phyloP scores from a whole-genome alignment of 2,329 filamentous ascomycete species.

The Trichoderma sp. region DNA sequence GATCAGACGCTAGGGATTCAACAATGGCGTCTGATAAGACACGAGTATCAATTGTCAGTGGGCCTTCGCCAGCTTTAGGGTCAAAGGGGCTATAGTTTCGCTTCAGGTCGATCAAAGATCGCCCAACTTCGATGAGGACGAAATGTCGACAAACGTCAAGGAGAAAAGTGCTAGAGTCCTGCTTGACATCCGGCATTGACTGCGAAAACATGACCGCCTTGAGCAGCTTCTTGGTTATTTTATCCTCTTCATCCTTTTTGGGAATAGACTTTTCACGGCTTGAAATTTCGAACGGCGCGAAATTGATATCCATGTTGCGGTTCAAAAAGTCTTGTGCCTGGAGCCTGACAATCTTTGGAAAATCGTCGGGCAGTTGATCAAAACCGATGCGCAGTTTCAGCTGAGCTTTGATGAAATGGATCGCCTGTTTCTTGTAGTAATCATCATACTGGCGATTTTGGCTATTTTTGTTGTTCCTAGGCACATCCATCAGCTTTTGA shows the following conservation, averaged over 20 bases:
- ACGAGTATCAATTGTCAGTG: slow-evolving; percentile 81
- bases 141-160: slow-evolving; percentile 86
- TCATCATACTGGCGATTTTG: slow-evolving; percentile 66
- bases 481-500: slow-evolving; percentile 78
- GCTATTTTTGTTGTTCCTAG: slow-evolving; percentile 59
- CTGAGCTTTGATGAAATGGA: slow-evolving; percentile 84
- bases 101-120: slow-evolving; percentile 78
- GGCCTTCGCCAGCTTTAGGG: slow-evolving; percentile 82
- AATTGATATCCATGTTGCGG: slow-evolving; percentile 70
- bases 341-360: slow-evolving; percentile 79
- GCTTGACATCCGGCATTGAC: slow-evolving; percentile 77
- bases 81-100: slow-evolving; percentile 78
- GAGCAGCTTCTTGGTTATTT: slow-evolving; percentile 78
- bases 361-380: slow-evolving; percentile 86
- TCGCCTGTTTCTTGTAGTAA: slow-evolving; percentile 92
- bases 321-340: slow-evolving; percentile 84
- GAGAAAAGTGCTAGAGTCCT: slow-evolving; percentile 74
- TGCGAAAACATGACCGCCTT: slow-evolving; percentile 87
- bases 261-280: slow-evolving; percentile 80
- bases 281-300: slow-evolving; percentile 70
- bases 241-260: slow-evolving; percentile 85
- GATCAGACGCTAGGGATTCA: slow-evolving; percentile 85
- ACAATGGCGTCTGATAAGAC: slow-evolving; percentile 87
- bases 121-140: slow-evolving; percentile 83
- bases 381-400: slow-evolving; percentile 87